Evolutionary conservation across 1,284 basidiomycete genomes (phyloP).

Genomic region (Trichosporon sp.): DNA sequence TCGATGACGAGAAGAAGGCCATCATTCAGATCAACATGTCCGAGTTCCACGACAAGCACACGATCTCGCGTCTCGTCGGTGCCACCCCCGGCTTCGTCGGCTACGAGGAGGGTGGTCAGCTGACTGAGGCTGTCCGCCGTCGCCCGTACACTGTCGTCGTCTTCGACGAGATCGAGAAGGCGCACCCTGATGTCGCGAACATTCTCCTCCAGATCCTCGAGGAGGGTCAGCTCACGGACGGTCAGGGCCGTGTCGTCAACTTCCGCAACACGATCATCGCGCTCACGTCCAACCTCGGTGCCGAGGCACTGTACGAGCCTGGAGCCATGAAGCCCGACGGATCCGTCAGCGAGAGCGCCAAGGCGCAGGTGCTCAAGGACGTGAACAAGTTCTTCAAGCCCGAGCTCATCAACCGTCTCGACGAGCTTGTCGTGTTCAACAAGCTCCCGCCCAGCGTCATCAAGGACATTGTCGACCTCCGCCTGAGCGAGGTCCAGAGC

Average conservation of each 20-base stretch:
- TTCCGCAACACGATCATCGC: slow-evolving; percentile 79
- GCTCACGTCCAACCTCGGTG: slow-evolving; percentile 86
- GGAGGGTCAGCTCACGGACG: slow-evolving; percentile 80
- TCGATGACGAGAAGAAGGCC: slow-evolving; percentile 77
- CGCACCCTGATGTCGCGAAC: slow-evolving; percentile 81
- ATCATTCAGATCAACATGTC: slow-evolving; percentile 89
- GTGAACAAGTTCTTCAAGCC: slow-evolving; percentile 78
- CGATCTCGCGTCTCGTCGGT: slow-evolving; percentile 81
- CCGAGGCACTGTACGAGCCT: slow-evolving; percentile 65
- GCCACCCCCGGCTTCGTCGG: slow-evolving; percentile 91
- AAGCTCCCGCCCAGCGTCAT: slow-evolving; percentile 71
- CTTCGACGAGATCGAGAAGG: slow-evolving; percentile 82
- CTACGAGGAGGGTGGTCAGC: slow-evolving; percentile 74
- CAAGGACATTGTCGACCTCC: slow-evolving; percentile 67
- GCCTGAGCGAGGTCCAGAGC: slow-evolving; percentile 66
- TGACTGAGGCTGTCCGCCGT: slow-evolving; percentile 79
- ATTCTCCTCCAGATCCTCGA: slow-evolving; percentile 88
- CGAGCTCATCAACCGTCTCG: slow-evolving; percentile 82
- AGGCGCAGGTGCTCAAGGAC: slow-evolving; percentile 64
- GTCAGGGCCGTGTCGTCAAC: slow-evolving; percentile 42
- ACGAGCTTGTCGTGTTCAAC: slow-evolving; percentile 84
- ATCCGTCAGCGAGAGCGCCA: slow-evolving; percentile 60
- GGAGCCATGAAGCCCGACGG: slow-evolving; percentile 63
- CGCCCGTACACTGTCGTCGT: slow-evolving; percentile 54
- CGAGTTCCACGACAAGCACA: slow-evolving; percentile 86